phyloP scores from a whole-genome alignment of 768 basidiomycete species.

The Suillus bovinus region DNA sequence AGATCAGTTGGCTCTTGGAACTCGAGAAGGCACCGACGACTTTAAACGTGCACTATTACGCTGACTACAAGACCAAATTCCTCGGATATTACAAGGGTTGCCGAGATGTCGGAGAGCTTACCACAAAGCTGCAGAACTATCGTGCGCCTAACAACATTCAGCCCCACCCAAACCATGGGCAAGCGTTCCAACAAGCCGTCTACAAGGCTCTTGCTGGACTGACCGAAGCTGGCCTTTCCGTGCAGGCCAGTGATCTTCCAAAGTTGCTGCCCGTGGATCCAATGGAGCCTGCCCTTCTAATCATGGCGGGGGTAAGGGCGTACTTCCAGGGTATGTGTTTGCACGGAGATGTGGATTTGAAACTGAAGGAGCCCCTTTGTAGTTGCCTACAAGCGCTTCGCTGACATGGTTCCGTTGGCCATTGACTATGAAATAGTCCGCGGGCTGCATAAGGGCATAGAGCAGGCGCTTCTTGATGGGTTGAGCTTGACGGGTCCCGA shows the following conservation, averaged over 20 bases:
- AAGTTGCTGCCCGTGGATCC: slow-evolving; percentile 52
- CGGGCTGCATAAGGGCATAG: slow-evolving; percentile 48
- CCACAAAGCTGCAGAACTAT: slow-evolving; percentile 12
- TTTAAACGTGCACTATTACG: slow-evolving; percentile 50
- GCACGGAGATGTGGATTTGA: background rate
- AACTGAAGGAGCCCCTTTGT: slow-evolving; percentile 1
- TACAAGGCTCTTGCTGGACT: slow-evolving; percentile 27
- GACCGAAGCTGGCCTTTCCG: slow-evolving; percentile 27
- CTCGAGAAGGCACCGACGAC: slow-evolving; percentile 54
- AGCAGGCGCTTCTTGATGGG: slow-evolving; percentile 44
- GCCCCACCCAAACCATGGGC: background rate
- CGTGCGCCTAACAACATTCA: slow-evolving; percentile 1
- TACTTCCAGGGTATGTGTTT: slow-evolving; percentile 68
- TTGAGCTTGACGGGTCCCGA: slow-evolving; percentile 54
- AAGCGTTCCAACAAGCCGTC: slow-evolving; percentile 22
- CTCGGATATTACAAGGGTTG: slow-evolving; percentile 46
- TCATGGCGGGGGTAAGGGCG: slow-evolving; percentile 73
- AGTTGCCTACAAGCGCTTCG: slow-evolving; percentile 51
- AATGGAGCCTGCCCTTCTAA: slow-evolving; percentile 54
- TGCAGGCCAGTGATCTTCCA: slow-evolving; percentile 43
- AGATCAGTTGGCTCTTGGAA: slow-evolving; percentile 48
- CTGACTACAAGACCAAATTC: slow-evolving; percentile 52
- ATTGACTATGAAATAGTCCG: slow-evolving; percentile 43
- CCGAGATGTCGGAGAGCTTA: slow-evolving; percentile 14
- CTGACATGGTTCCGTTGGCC: slow-evolving; percentile 43